phyloP scores from a whole-genome alignment of 805 yeast genomes.

The Hanseniaspora thailandica region DNA sequence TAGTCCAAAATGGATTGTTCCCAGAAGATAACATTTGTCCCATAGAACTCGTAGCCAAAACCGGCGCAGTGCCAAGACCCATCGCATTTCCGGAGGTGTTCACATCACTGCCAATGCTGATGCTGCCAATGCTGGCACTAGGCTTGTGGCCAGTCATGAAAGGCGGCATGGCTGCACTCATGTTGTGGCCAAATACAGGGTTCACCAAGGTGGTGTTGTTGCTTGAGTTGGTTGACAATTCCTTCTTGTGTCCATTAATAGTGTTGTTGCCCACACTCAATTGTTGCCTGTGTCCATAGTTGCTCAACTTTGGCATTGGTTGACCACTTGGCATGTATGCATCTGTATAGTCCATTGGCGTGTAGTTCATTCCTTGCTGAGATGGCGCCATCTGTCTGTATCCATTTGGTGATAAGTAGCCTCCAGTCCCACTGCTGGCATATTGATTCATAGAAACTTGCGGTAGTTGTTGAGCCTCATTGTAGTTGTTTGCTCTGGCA shows the following conservation, averaged over 20 bases:
- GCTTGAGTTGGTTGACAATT: conserved; percentile 6
- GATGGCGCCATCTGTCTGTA: not conserved
- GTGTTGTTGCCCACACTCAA: conserved; percentile 13
- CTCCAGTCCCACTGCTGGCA: not conserved
- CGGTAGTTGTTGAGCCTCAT: not conserved
- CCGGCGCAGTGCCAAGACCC: not conserved
- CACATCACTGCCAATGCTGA: conserved; percentile 13
- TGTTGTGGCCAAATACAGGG: not conserved
- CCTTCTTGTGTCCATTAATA: conserved; percentile 9
- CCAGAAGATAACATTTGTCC: not conserved
- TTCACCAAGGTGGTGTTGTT: not conserved
- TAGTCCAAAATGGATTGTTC: not conserved
- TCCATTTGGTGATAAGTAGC: not conserved
- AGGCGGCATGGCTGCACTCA: not conserved
- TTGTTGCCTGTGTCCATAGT: not conserved
- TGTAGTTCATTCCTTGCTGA: conserved; percentile 10
- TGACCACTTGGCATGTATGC: not conserved
- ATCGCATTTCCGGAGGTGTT: not conserved
- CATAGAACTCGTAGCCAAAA: not conserved
- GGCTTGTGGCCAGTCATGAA: conserved; percentile 5
- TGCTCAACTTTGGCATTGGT: not conserved
- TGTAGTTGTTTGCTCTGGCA: not conserved
- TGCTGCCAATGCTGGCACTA: conserved; percentile 5
- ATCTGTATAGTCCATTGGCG: conserved; percentile 10
- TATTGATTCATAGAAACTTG: not conserved